Evolutionary conservation across 164 flowering plant species (phyloP).

Genomic region (Chimonanthus salicifolius): DNA sequence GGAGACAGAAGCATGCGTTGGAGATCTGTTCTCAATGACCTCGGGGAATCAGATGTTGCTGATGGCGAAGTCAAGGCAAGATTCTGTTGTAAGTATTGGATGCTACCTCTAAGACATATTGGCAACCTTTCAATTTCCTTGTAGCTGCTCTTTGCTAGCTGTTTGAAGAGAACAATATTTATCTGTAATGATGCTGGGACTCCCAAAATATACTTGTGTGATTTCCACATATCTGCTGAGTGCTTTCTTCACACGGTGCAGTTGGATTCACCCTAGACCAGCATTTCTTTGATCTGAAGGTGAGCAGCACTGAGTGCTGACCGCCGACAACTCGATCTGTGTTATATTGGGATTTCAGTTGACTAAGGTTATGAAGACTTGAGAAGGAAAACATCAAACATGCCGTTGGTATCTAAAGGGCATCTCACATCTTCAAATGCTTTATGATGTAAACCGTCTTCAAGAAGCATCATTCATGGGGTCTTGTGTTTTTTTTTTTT

Average conservation of each 20-base stretch:
- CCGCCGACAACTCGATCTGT: too few species aligned
- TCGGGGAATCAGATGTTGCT: slow-evolving; percentile 25
- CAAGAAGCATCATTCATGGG: too few species aligned
- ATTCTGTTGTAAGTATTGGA: slow-evolving; percentile 25
- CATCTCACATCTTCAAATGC: too few species aligned
- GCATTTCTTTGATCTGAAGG: not conserved
- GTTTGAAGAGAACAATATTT: not conserved
- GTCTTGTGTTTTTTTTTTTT: too few species aligned
- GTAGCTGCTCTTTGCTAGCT: not conserved
- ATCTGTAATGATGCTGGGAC: not conserved
- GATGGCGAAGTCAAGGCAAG: slow-evolving; percentile 23
- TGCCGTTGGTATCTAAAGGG: too few species aligned
- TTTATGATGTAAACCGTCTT: too few species aligned
- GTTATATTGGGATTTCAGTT: too few species aligned
- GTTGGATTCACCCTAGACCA: too few species aligned
- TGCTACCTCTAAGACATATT: not conserved
- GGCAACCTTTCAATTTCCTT: not conserved
- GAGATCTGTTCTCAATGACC: slow-evolving; percentile 41
- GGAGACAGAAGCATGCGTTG: slow-evolving; percentile 33
- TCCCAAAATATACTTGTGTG: not conserved
- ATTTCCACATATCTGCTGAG: not conserved
- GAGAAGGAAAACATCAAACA: too few species aligned
- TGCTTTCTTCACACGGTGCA: not conserved
- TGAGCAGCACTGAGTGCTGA: too few species aligned
- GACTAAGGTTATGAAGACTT: too few species aligned